Percentiles rank a stretch among this genome's conserved stretches.
Conservation (phyloP, 2,329 filamentous ascomycete species). For the Calonectria pseudoreteaudii region DNA sequence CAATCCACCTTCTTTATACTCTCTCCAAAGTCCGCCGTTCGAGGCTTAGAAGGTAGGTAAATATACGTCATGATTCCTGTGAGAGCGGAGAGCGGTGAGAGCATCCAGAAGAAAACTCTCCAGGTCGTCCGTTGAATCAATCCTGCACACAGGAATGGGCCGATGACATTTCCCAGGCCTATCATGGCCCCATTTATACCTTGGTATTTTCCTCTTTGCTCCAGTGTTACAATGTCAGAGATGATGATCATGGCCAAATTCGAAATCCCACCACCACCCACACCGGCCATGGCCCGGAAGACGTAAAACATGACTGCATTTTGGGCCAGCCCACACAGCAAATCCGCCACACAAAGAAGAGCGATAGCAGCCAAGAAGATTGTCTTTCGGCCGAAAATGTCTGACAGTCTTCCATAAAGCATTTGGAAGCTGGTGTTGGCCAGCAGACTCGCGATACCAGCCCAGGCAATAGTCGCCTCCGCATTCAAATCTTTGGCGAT, state of each 20-base stretch:
- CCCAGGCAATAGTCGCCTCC: slow-evolving; percentile 66
- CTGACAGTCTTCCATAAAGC: slow-evolving; percentile 71
- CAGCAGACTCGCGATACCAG: slow-evolving; percentile 64
- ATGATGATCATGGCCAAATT: slow-evolving; percentile 72
- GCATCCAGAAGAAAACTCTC: slow-evolving; percentile 58
- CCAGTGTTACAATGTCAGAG: slow-evolving; percentile 68
- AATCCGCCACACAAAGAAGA: slow-evolving; percentile 66
- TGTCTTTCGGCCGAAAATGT: slow-evolving; percentile 71
- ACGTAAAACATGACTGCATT: slow-evolving; percentile 70
- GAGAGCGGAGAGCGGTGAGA: slow-evolving; percentile 61
- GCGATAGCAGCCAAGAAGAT: slow-evolving; percentile 66
- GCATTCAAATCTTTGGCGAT: slow-evolving; percentile 60
- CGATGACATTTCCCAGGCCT: slow-evolving; percentile 55
- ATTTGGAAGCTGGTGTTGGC: slow-evolving; percentile 73
- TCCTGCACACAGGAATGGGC: slow-evolving; percentile 57
- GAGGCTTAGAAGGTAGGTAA: slow-evolving; percentile 64
- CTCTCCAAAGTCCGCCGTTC: slow-evolving; percentile 57
- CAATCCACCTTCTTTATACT: slow-evolving; percentile 70
- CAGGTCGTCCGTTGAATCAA: slow-evolving; percentile 53
- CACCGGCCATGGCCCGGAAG: slow-evolving; percentile 69
- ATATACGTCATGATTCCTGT: slow-evolving; percentile 59
- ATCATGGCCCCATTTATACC: slow-evolving; percentile 55
- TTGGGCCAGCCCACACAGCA: slow-evolving; percentile 68
- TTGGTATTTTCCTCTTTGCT: slow-evolving; percentile 68
- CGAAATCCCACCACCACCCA: slow-evolving; percentile 72